phyloP scores from a whole-genome alignment of 2,329 filamentous ascomycete genomes.

The Diaporthe helianthi region DNA sequence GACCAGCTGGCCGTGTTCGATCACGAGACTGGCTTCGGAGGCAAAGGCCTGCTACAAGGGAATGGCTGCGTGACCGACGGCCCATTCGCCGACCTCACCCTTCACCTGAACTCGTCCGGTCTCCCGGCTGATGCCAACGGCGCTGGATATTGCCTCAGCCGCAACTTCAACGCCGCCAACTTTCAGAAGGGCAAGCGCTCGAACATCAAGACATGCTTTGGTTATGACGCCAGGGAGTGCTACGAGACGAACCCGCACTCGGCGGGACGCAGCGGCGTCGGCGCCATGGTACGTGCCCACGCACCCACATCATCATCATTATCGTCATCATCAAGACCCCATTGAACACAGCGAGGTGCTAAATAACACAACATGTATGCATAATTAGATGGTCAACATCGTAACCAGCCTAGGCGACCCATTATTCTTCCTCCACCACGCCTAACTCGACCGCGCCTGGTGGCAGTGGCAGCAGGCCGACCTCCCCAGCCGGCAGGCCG shows the following conservation, averaged over 20 bases:
- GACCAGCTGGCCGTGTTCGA: background rate
- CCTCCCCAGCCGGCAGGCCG: background rate
- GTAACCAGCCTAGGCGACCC: background rate
- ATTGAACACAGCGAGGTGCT: too few species aligned
- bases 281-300: background rate
- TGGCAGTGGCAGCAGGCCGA: slow-evolving; percentile 5
- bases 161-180: background rate
- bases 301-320: too few species aligned
- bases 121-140: background rate
- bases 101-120: background rate
- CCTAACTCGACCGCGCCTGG: background rate
- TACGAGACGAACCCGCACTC: background rate
- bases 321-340: too few species aligned
- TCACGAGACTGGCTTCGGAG: background rate
- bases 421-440: background rate
- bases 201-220: background rate
- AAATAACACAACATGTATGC: too few species aligned
- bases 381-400: background rate
- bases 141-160: background rate
- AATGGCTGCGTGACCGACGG: background rate
- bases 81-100: background rate
- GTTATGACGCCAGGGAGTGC: background rate
- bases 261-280: background rate
- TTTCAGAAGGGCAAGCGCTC: background rate
- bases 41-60: background rate